phyloP scores from a whole-genome alignment of 1,139 yeast genomes.

The Arxiozyma bovina region DNA sequence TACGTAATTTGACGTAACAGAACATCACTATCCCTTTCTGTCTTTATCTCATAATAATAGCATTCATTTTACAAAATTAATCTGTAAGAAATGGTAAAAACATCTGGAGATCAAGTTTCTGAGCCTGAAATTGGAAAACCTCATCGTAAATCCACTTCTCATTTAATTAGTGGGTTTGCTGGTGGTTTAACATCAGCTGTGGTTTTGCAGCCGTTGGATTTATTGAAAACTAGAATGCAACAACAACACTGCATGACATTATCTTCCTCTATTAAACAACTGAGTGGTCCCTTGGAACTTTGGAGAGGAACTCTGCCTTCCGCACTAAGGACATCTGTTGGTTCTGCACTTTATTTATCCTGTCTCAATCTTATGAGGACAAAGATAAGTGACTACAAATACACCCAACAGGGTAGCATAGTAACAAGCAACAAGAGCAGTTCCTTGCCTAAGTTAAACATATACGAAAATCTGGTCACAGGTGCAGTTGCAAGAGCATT shows the following conservation, averaged over 20 bases:
- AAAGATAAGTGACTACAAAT: slow-evolving; percentile 36
- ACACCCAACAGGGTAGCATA: not conserved
- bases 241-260: slow-evolving; percentile 45
- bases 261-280: slow-evolving; percentile 38
- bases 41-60: too few species aligned
- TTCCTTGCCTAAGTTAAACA: slow-evolving; percentile 61
- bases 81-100: not conserved
- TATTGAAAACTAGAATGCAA: slow-evolving; percentile 82
- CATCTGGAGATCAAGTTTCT: not conserved
- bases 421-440: slow-evolving; percentile 14
- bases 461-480: slow-evolving; percentile 57
- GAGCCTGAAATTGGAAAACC: not conserved
- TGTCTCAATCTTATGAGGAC: slow-evolving; percentile 56
- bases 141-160: slow-evolving; percentile 32
- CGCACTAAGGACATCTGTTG: slow-evolving; percentile 79
- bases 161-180: slow-evolving; percentile 70
- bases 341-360: slow-evolving; percentile 80
- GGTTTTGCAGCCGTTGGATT: slow-evolving; percentile 79
- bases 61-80: too few species aligned
- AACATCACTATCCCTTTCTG: not conserved
- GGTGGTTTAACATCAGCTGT: slow-evolving; percentile 85
- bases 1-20: too few species aligned
- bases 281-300: slow-evolving; percentile 44
- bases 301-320: slow-evolving; percentile 96
- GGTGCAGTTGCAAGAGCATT: slow-evolving; percentile 76